phyloP scores from a whole-genome alignment of 2,329 filamentous ascomycete genomes.

The Passalora sequoiae region DNA sequence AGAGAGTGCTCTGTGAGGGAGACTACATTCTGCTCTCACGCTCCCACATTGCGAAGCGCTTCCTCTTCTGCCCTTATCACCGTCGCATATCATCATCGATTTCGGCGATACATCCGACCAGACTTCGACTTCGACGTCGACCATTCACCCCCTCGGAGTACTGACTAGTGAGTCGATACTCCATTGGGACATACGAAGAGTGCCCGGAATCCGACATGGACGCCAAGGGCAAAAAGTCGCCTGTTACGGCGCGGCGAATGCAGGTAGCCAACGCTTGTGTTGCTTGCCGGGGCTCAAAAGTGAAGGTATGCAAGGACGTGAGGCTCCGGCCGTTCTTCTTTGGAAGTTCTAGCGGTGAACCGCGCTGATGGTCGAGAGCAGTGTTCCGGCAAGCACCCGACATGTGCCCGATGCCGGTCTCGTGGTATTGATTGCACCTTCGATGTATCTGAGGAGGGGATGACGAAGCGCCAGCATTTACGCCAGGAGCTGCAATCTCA shows the following conservation, averaged over 20 bases:
- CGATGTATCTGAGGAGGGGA: constrained; percentile 22
- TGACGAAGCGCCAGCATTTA: constrained; percentile 23
- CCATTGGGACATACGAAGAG: too few species aligned
- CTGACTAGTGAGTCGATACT: too few species aligned
- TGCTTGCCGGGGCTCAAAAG: constrained; percentile 8
- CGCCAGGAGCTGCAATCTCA: constrained; percentile 13
- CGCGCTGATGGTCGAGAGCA: background rate
- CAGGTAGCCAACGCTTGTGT: constrained; percentile 11
- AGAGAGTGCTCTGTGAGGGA: too few species aligned
- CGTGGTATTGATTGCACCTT: constrained; percentile 15
- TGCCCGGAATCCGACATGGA: background rate
- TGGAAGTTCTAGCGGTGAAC: too few species aligned
- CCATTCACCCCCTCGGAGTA: background rate
- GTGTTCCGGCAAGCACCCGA: constrained; percentile 20
- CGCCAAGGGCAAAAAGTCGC: background rate
- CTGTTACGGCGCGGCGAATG: constrained; percentile 1
- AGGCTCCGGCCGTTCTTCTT: background rate
- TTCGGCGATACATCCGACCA: too few species aligned
- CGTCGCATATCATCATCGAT: background rate
- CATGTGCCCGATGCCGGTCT: constrained; percentile 13
- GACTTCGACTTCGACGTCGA: background rate
- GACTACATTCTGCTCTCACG: too few species aligned
- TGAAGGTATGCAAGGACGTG: constrained; percentile 6
- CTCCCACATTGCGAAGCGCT: too few species aligned
- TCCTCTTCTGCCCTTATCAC: too few species aligned